phyloP scores from a whole-genome alignment of 306 rosid species.

The Styphnolobium japonicum region DNA sequence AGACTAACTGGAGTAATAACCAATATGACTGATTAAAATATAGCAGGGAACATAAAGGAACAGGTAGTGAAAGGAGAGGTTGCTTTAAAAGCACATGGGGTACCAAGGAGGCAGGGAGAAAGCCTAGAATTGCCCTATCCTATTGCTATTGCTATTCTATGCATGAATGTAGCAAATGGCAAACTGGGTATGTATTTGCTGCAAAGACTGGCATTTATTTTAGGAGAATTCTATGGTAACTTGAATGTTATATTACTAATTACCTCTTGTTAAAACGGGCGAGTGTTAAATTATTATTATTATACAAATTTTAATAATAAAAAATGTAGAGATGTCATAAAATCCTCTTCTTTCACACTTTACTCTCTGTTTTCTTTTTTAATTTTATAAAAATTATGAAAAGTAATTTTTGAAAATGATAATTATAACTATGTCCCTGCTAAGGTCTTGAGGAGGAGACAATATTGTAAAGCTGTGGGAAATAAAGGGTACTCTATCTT shows the following conservation, averaged over 20 bases:
- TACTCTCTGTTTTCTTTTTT: neutral
- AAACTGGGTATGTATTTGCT: constrained; percentile 26
- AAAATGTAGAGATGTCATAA: neutral
- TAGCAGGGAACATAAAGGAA: constrained; percentile 4
- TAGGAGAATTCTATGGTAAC: neutral
- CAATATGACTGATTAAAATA: constrained; percentile 9
- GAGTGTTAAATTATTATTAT: neutral
- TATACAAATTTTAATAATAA: neutral
- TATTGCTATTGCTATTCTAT: neutral
- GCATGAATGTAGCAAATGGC: constrained; percentile 13
- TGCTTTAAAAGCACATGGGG: constrained; percentile 49
- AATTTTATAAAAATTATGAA: neutral
- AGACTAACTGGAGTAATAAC: constrained; percentile 17
- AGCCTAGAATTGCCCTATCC: constrained; percentile 25
- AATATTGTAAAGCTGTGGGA: neutral
- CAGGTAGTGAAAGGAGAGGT: constrained; percentile 22
- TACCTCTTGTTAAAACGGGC: neutral
- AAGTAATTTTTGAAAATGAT: neutral
- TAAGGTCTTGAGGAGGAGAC: no score
- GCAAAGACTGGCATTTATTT: constrained; percentile 23
- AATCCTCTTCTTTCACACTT: neutral
- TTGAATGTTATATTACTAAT: neutral
- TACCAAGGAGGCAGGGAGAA: neutral
- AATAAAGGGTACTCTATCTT: no score
- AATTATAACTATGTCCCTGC: neutral